Base-by-base conservation (phyloP, 345 rosid species). In the Noccaea bulbosa region DNA sequence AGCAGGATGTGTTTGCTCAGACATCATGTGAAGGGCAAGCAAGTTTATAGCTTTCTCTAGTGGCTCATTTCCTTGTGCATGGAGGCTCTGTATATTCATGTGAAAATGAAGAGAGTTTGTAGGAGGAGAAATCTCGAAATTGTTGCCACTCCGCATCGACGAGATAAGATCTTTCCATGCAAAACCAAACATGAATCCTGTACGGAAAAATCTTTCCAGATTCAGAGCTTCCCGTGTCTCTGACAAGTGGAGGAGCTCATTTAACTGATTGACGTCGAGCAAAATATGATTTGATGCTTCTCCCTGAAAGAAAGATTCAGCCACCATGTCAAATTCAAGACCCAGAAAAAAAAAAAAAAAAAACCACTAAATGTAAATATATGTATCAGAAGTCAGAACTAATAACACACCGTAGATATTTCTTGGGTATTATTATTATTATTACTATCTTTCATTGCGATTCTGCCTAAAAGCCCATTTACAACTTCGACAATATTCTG, bases 111-210 rank as follows among this genome's bases (percentile, higher is more conserved):
- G n/a, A 56, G 15, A 17, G 44, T 38, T 56, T 37, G 22, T 32
- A 10, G 14, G 62, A 16, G 2, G 14, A 56, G 62, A 11, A 9
- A 37, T 56, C 45, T 17, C 14, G 5, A 37, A 37, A 37, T 32
- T 39, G 45, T 17, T 56, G 32, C 30, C 5, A 56, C 14, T 16
- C 30, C 17, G 30, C 44, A 37, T 40, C 14, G 39, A 32, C 9
- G 41, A 43, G 15, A 62, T 30, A 32, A 44, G 27, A 45, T 58
- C 47, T 58, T 58, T 39, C 41, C 67, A 27, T 8, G 67, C 38
- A 15, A 15, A 30, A 15, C 62, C 62, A 16, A 43, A 5, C 51
- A 32, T 44, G 24, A 45, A 46, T 4, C 40, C 52, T 45, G 1
- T 12, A 45, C 11, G 12, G 14, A 11, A 43, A 32, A 9, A 45